Conservation (phyloP, 108 stramenopile species). For the Aurantiochytrium sp. region DNA sequence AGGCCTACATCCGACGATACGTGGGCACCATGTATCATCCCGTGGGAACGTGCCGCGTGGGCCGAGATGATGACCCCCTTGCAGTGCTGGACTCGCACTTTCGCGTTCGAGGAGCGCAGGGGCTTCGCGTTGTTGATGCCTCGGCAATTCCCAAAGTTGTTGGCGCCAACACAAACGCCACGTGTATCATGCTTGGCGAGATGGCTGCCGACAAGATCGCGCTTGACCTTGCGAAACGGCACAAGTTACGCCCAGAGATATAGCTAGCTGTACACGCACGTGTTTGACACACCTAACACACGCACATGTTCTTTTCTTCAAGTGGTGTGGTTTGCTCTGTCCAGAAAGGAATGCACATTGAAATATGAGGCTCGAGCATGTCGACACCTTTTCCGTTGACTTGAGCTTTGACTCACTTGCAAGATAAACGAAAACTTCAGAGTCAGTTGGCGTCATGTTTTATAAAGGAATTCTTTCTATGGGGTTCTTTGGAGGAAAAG, state of each 20-base stretch:
- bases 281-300: background rate
- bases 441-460: no score
- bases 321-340: no score
- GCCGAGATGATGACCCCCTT: slow-evolving; percentile 9
- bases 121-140: slow-evolving; percentile 29
- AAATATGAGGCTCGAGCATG: no score
- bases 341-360: no score
- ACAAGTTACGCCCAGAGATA: background rate
- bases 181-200: background rate
- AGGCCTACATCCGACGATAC: slow-evolving; percentile 22
- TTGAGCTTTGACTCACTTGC: no score
- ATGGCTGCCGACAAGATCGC: background rate
- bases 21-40: slow-evolving; percentile 24
- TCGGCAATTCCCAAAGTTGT: slow-evolving; percentile 24
- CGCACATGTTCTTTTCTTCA: no score
- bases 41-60: slow-evolving; percentile 30
- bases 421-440: no score
- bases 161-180: slow-evolving; percentile 5
- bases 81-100: slow-evolving; percentile 20
- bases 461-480: no score
- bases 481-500: no score
- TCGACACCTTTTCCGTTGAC: no score
- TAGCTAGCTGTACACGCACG: background rate
- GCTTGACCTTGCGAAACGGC: background rate
- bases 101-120: slow-evolving; percentile 25